These are phyloP conservation scores for Daldinia caldariorum DNA, from an alignment of 495 filamentous ascomycete genomes.

Conservation along the genomic window DNA sequence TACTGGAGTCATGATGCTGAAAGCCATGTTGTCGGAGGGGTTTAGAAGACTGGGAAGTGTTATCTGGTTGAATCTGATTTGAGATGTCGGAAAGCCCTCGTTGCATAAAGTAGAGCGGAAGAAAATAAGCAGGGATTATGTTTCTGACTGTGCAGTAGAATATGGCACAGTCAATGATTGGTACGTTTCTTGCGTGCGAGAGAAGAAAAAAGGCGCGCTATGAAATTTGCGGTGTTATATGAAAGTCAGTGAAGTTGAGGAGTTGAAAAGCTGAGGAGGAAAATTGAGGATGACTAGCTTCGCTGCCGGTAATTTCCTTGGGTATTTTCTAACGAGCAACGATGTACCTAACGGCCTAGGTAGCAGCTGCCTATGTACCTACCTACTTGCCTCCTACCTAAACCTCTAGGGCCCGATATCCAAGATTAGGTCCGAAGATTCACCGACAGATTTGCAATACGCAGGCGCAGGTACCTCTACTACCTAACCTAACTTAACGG, in stretches of 20 bases:
- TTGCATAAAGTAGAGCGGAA: slow-evolving; percentile 83
- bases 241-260: slow-evolving; percentile 21
- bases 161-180: slow-evolving; percentile 49
- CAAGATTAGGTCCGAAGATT: slow-evolving; percentile 1
- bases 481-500: background rate
- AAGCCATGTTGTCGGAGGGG: slow-evolving; percentile 79
- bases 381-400: background rate
- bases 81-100: slow-evolving; percentile 73
- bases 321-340: slow-evolving; percentile 8
- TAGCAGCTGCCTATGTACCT: no score
- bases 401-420: background rate
- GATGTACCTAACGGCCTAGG: no score
- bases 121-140: slow-evolving; percentile 47
- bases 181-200: background rate
- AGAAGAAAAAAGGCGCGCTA: slow-evolving; percentile 7
- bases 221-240: background rate
- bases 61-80: slow-evolving; percentile 61
- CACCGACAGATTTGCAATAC: no score
- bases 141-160: slow-evolving; percentile 73
- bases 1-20: slow-evolving; percentile 60
- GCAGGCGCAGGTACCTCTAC: background rate
- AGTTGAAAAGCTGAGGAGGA: slow-evolving; percentile 13
- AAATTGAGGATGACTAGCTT: slow-evolving; percentile 16
- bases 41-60: slow-evolving; percentile 53
- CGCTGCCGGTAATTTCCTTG: slow-evolving; percentile 17